Conservation (phyloP, 495 filamentous ascomycete genomes). For the Aspergillus sclerotioniger region DNA sequence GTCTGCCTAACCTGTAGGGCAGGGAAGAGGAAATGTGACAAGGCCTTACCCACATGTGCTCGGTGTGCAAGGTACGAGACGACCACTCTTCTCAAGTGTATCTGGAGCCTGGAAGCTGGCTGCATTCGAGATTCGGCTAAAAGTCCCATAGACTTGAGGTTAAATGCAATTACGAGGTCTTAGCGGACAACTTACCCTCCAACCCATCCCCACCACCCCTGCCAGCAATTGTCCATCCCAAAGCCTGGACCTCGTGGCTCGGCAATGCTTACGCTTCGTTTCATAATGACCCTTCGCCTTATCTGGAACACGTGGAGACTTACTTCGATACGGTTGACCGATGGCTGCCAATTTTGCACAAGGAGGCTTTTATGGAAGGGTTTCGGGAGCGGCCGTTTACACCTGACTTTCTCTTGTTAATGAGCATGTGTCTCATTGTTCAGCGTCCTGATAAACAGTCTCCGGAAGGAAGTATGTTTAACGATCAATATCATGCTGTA, state of each 20-base stretch:
- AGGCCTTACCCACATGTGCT: conserved; percentile 1
- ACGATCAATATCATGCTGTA: background rate
- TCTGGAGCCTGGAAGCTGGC: background rate
- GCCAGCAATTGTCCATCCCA: background rate
- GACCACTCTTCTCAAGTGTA: background rate
- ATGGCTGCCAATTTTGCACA: background rate
- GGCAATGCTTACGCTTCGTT: background rate
- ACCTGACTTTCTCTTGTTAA: background rate
- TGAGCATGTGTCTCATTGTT: background rate
- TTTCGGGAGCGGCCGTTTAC: background rate
- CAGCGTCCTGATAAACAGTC: background rate
- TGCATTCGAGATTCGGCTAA: background rate
- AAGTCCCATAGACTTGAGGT: background rate
- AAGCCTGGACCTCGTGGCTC: background rate
- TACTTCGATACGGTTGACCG: background rate
- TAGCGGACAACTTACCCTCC: background rate
- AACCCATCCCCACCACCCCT: background rate
- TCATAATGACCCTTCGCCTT: background rate
- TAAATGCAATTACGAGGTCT: background rate
- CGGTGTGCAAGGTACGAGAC: conserved; percentile 4
- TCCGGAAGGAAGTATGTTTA: background rate
- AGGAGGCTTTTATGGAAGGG: background rate
- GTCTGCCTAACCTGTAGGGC: conserved; percentile 5
- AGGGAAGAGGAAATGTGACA: conserved; percentile 5
- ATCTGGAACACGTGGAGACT: background rate